Percentiles rank a stretch among this genome's conserved stretches.
phyloP scores from a whole-genome alignment of 495 filamentous ascomycete genomes.

The Trypethelium eluteriae region DNA sequence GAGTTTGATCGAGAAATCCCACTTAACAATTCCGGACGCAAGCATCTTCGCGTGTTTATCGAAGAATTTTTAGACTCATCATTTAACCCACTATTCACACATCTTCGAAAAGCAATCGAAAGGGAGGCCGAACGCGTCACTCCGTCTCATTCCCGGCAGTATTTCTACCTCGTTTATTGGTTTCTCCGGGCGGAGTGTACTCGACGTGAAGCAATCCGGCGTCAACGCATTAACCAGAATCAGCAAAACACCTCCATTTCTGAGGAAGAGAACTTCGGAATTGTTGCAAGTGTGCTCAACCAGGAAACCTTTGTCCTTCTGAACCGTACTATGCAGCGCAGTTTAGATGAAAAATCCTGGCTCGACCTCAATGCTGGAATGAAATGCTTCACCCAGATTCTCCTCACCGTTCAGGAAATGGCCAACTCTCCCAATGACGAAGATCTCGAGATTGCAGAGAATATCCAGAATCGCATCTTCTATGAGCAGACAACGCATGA shows the following conservation, averaged over 20 bases:
- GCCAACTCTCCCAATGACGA: constrained; percentile 73
- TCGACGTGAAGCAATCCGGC: constrained; percentile 53
- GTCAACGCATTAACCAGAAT: constrained; percentile 22
- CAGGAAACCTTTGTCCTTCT: constrained; percentile 87
- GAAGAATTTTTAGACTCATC: constrained; percentile 92
- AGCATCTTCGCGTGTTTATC: constrained; percentile 71
- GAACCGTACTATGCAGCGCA: constrained; percentile 70
- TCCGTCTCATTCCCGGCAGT: constrained; percentile 63
- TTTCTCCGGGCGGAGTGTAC: constrained; percentile 84
- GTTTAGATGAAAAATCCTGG: constrained; percentile 77
- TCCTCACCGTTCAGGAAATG: constrained; percentile 97
- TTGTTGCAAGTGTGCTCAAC: constrained; percentile 81
- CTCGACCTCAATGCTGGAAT: constrained; percentile 77
- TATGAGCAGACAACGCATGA: constrained; percentile 96
- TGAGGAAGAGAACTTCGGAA: constrained; percentile 63
- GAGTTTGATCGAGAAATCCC: constrained; percentile 69
- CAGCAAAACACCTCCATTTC: constrained; percentile 26
- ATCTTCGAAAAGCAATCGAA: constrained; percentile 83
- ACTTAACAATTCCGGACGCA: constrained; percentile 58
- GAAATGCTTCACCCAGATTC: constrained; percentile 77
- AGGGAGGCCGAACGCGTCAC: constrained; percentile 80
- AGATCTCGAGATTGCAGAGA: constrained; percentile 96
- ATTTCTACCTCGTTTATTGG: constrained; percentile 90
- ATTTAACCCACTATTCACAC: constrained; percentile 87
- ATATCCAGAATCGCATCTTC: constrained; percentile 92